These are phyloP conservation scores for Diutina ranongensis DNA, from an alignment of 1,139 yeast genomes.

Conservation along the genomic window DNA sequence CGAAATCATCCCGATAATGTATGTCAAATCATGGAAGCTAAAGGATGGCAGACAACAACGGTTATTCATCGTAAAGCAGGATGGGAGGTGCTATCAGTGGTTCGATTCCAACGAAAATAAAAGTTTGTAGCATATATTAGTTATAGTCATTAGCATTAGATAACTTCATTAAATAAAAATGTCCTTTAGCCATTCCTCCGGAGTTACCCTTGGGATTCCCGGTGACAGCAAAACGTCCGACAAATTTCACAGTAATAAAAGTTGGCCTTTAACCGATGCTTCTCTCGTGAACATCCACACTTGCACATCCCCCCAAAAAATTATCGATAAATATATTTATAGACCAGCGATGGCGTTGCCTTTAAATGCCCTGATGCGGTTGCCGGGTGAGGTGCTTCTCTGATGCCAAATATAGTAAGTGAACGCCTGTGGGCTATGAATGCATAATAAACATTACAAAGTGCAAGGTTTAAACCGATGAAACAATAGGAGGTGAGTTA, in stretches of 20 bases:
- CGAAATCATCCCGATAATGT: conserved; percentile 68
- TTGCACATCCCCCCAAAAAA: neutral
- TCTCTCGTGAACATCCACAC: conserved; percentile 1
- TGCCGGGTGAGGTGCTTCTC: neutral
- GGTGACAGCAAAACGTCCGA: conserved; percentile 4
- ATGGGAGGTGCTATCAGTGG: conserved; percentile 85
- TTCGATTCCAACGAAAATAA: conserved; percentile 27
- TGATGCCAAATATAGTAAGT: neutral
- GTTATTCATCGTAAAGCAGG: conserved; percentile 73
- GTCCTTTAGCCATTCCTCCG: neutral
- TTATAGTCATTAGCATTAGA: neutral
- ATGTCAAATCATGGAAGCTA: conserved; percentile 28
- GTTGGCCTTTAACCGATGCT: conserved; percentile 4
- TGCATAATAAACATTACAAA: too few relatives aligned
- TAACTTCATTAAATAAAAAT: too few relatives aligned
- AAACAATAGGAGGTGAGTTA: too few relatives aligned
- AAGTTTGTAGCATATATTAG: neutral
- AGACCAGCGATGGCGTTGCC: neutral
- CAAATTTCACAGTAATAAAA: conserved; percentile 4
- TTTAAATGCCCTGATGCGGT: neutral
- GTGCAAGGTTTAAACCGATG: too few relatives aligned
- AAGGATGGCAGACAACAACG: conserved; percentile 45
- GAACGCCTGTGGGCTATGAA: neutral
- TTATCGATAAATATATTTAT: too few relatives aligned
- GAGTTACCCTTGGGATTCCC: neutral